Conservation (phyloP, 495 filamentous ascomycete species). For the Aspergillus indologenus region DNA sequence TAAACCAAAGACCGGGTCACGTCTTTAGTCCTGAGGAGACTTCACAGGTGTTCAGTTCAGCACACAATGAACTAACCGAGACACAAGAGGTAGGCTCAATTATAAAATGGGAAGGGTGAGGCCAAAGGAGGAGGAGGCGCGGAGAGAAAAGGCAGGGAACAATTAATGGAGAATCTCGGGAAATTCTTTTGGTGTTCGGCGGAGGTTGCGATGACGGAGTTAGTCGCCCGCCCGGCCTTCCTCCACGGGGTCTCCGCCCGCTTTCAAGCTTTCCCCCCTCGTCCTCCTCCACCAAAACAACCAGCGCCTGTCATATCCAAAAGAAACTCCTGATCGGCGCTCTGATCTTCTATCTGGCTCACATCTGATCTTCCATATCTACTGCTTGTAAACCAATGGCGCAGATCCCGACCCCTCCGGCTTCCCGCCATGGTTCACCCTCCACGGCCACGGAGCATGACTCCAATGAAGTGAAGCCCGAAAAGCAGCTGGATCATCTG, state of each 20-base stretch:
- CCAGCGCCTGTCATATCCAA: background rate
- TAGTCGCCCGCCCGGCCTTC: conserved; percentile 33
- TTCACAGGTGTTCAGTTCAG: background rate
- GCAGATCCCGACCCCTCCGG: conserved; percentile 39
- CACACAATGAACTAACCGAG: background rate
- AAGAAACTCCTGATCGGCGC: background rate
- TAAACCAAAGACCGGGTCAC: background rate
- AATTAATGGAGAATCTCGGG: too few relatives aligned
- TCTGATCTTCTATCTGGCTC: background rate
- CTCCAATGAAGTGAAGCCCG: conserved; percentile 16
- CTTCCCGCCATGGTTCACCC: conserved; percentile 34
- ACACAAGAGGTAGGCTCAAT: conserved; percentile 2
- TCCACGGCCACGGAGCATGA: conserved; percentile 24
- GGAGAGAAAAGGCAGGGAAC: conserved; percentile 7
- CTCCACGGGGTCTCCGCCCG: conserved; percentile 14
- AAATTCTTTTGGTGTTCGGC: conserved; percentile 39
- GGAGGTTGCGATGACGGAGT: conserved; percentile 42
- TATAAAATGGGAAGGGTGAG: conserved; percentile 3
- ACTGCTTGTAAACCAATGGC: conserved; percentile 23
- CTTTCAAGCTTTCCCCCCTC: conserved; percentile 9
- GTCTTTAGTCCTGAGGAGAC: background rate
- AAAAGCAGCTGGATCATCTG: conserved; percentile 26
- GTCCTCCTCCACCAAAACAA: background rate
- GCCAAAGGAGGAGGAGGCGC: background rate
- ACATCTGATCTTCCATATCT: background rate